Percentiles rank a stretch among this genome's conserved stretches.
These are phyloP conservation scores for Podospora australis DNA, from an alignment of 495 filamentous ascomycete genomes.

Conservation along the genomic window DNA sequence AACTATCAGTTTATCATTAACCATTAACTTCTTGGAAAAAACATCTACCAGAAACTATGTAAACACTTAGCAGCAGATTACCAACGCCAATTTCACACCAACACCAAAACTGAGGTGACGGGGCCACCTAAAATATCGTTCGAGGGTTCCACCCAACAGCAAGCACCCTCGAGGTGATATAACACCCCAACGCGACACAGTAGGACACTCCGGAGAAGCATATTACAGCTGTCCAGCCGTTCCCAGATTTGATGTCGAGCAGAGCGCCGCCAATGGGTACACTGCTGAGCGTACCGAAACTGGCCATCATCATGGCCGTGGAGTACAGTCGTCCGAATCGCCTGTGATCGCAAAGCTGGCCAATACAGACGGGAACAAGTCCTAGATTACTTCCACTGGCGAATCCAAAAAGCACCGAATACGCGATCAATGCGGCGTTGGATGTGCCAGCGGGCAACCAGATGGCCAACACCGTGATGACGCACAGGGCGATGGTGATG, in stretches of 20 bases:
- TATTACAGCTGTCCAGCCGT: slow-evolving; percentile 58
- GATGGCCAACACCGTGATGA: slow-evolving; percentile 62
- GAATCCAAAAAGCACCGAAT: slow-evolving; percentile 76
- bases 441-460: slow-evolving; percentile 69
- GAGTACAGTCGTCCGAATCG: slow-evolving; percentile 82
- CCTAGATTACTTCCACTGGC: slow-evolving; percentile 78
- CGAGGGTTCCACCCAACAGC: slow-evolving; percentile 60
- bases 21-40: too few relatives aligned
- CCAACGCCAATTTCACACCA: too few relatives aligned
- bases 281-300: slow-evolving; percentile 80
- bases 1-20: too few relatives aligned
- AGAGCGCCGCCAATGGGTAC: slow-evolving; percentile 83
- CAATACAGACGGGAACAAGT: slow-evolving; percentile 81
- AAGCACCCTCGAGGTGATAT: slow-evolving; percentile 54
- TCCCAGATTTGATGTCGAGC: slow-evolving; percentile 35
- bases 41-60: too few relatives aligned
- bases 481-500: slow-evolving; percentile 54
- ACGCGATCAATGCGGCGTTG: slow-evolving; percentile 59
- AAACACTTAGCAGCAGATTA: too few relatives aligned
- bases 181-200: slow-evolving; percentile 51
- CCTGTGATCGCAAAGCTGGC: slow-evolving; percentile 81
- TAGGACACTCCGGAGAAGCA: slow-evolving; percentile 62
- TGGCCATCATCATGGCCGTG: slow-evolving; percentile 82
- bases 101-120: too few relatives aligned
- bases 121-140: slow-evolving; percentile 43